Evolutionary conservation across 306 rosid species (phyloP).

Genomic region (Corylus avellana): DNA sequence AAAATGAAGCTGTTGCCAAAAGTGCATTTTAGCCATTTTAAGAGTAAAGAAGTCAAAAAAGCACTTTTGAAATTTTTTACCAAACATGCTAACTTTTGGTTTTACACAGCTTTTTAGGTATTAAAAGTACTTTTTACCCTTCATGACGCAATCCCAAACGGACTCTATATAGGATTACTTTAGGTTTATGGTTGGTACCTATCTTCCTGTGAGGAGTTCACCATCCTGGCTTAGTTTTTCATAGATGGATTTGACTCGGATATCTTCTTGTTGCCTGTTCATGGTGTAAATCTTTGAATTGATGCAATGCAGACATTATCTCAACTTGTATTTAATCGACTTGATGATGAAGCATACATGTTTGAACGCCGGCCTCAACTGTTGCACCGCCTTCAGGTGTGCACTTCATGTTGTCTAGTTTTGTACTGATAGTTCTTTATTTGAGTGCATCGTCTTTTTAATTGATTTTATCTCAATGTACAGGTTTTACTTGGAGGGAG

Average conservation of each 20-base stretch:
- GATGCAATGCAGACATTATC: constrained; percentile 68
- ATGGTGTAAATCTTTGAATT: constrained; percentile 8
- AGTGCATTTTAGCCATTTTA: no score
- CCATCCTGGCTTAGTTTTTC: background rate
- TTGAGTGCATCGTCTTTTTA: constrained; percentile 19
- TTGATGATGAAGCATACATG: constrained; percentile 89
- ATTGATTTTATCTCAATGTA: constrained; percentile 4
- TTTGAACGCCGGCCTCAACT: constrained; percentile 88
- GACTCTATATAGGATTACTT: background rate
- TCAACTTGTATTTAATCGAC: constrained; percentile 88
- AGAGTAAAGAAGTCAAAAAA: no score
- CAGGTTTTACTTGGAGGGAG: constrained; percentile 96
- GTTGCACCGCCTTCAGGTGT: constrained; percentile 91
- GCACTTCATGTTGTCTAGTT: constrained; percentile 36
- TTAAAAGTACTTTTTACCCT: no score
- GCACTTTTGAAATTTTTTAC: no score
- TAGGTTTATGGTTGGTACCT: background rate
- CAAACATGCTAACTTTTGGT: no score
- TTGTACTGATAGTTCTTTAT: constrained; percentile 5
- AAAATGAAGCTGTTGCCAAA: no score
- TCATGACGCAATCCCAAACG: no score
- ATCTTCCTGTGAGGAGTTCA: background rate
- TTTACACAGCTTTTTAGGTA: no score
- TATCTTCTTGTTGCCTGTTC: constrained; percentile 16
- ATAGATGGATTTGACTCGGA: constrained; percentile 10